Evolutionary conservation across 2,329 filamentous ascomycete species (phyloP), one percentile per base, ranked within the genome.

Genomic region (Anthostomella pinea): DNA sequence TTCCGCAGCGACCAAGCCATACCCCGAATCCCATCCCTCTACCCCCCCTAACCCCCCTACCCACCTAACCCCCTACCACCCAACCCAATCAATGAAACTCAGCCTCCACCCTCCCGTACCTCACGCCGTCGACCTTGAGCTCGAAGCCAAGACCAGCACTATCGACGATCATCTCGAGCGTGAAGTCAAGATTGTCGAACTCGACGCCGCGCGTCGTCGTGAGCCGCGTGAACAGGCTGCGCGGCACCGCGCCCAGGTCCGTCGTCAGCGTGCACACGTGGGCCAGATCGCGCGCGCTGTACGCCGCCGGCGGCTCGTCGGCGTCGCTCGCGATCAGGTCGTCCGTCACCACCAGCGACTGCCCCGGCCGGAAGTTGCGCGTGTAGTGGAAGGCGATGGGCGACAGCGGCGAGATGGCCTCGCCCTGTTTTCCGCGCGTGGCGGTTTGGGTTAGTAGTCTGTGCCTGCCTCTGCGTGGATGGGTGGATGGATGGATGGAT

Each of bases 311-410:
- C 5, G 80, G 81, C 34, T 72, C 70, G 45, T 89, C 84, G 3
- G 76, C 73, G 38, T 86, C 83, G 51, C 82, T 87, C 4, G 83
- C 84, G 42, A 90, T 87, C 23, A 91, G 67, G 52, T 91, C 85
- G 60, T 91, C 86, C 33, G 86, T 85, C 5, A 91, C 86, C 4
- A 87, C 64, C 6, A 89, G 73, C 0, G 82, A 85, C 61, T 90
- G 86, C 0, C 83, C 82, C 0, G 85, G 84, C 2, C 85, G 78
- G 65, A 91, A 91, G 62, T 90, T 91, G 43, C 86, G 81, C 3
- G 86, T 90, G 64, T 90, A 91, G 67, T 90, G 85, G 64, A 91
- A 90, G 2, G 83, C 84, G 40, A 90, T 83, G 0, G 86, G 85
- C 1, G 77, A 72, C 1, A 79, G 68, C n/a, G 85, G 81, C 6